Conservation (phyloP, 2,329 filamentous ascomycete genomes). For the Aspergillus tubingensis region DNA sequence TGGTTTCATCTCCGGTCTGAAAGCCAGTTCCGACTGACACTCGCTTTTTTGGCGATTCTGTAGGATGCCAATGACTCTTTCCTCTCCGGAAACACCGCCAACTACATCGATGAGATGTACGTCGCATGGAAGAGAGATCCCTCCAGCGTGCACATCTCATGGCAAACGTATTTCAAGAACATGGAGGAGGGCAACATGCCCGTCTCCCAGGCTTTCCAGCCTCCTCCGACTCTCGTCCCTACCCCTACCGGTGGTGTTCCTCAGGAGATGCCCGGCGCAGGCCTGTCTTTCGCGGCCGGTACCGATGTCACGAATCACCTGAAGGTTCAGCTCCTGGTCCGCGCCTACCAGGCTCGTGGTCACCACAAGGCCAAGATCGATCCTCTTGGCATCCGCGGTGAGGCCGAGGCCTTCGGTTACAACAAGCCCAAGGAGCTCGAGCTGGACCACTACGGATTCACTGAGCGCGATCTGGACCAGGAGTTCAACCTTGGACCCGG, state of each 20-base stretch:
- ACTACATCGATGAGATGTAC: slow-evolving; percentile 99
- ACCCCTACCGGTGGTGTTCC: slow-evolving; percentile 77
- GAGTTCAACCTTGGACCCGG: slow-evolving; percentile 92
- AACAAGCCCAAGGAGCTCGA: slow-evolving; percentile 88
- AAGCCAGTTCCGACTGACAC: slow-evolving; percentile 21
- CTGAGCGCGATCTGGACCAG: slow-evolving; percentile 86
- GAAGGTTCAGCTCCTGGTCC: slow-evolving; percentile 95
- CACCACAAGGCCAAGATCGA: slow-evolving; percentile 99
- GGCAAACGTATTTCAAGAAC: slow-evolving; percentile 99
- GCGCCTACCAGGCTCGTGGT: slow-evolving; percentile 95
- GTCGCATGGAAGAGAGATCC: slow-evolving; percentile 95
- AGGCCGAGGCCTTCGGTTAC: slow-evolving; percentile 80
- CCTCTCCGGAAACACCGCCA: slow-evolving; percentile 92
- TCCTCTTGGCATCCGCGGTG: slow-evolving; percentile 87
- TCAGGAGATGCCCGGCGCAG: slow-evolving; percentile 68
- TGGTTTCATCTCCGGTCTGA: not conserved
- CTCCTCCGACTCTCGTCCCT: slow-evolving; percentile 88
- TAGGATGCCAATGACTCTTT: slow-evolving; percentile 92
- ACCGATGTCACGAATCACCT: slow-evolving; percentile 92
- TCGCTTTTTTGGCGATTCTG: slow-evolving; percentile 18
- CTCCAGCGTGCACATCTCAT: slow-evolving; percentile 91
- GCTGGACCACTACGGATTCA: slow-evolving; percentile 92
- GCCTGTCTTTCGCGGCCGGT: slow-evolving; percentile 66
- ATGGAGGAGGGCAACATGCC: slow-evolving; percentile 99
- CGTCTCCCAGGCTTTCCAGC: slow-evolving; percentile 93